Conservation (phyloP, 2,329 filamentous ascomycete species). For the Stenocarpella maydis region DNA sequence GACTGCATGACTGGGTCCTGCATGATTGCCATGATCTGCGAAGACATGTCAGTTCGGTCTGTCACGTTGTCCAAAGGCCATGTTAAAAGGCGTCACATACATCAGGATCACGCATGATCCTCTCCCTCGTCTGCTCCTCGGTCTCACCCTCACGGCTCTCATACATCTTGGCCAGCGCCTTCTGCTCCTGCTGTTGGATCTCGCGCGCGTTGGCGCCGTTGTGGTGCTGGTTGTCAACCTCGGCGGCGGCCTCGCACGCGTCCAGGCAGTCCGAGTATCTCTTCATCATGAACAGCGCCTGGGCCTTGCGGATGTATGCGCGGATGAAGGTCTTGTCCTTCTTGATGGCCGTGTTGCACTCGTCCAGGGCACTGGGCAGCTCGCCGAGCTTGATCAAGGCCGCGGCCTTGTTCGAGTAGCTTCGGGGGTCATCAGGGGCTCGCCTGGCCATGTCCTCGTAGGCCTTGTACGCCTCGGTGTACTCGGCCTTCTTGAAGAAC, state of each 20-base stretch:
- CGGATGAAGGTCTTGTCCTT: constrained; percentile 92
- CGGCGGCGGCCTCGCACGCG: constrained; percentile 80
- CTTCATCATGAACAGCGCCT: constrained; percentile 96
- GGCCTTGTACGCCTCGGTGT: constrained; percentile 91
- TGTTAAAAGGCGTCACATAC: constrained; percentile 58
- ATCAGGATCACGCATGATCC: constrained; percentile 90
- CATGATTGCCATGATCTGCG: constrained; percentile 84
- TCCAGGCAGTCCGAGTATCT: constrained; percentile 97
- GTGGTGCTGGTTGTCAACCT: constrained; percentile 75
- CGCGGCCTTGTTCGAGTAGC: constrained; percentile 96
- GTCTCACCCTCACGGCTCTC: constrained; percentile 90
- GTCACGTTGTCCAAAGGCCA: too few relatives aligned
- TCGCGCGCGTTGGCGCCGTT: constrained; percentile 83
- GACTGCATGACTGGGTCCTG: constrained; percentile 98
- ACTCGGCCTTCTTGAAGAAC: constrained; percentile 97
- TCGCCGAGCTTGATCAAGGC: constrained; percentile 97
- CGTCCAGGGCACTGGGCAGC: constrained; percentile 91
- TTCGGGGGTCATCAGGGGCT: constrained; percentile 88
- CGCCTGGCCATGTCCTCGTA: constrained; percentile 98
- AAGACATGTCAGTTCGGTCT: constrained; percentile 12
- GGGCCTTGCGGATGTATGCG: constrained; percentile 95
- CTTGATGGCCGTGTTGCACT: constrained; percentile 92
- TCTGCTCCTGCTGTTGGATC: constrained; percentile 93
- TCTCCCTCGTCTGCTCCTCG: constrained; percentile 92
- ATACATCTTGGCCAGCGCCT: constrained; percentile 91